phyloP scores from a whole-genome alignment of 371 early-diverging fungal genomes.

The Haplosporangium sp. region DNA sequence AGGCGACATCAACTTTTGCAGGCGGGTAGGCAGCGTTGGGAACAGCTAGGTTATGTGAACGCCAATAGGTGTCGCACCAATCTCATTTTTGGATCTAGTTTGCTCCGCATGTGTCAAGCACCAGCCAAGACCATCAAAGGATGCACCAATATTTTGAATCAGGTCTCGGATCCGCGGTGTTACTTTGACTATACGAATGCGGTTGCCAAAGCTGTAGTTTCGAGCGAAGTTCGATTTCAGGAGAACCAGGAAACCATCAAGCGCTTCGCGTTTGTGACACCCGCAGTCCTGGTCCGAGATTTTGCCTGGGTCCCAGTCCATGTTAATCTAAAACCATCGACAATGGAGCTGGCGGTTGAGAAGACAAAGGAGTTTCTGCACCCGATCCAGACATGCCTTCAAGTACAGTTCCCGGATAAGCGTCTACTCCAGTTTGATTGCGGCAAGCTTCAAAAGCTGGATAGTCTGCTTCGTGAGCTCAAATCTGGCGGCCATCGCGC shows the following conservation, averaged over 20 bases:
- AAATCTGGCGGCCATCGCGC: conserved; percentile 86
- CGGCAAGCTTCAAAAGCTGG: conserved; percentile 89
- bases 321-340: conserved; percentile 13
- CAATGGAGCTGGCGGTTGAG: conserved; percentile 9
- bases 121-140: conserved; percentile 20
- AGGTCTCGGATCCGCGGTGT: conserved; percentile 30
- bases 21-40: conserved; percentile 30
- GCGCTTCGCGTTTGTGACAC: conserved; percentile 79
- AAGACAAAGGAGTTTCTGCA: conserved; percentile 62
- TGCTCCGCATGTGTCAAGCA: conserved; percentile 22
- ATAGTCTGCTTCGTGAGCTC: conserved; percentile 79
- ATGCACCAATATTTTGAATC: conserved; percentile 25
- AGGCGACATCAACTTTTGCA: conserved; percentile 30
- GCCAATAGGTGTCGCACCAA: conserved; percentile 30
- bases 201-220: conserved; percentile 54
- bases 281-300: conserved; percentile 62
- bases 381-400: conserved; percentile 67
- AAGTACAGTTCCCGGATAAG: conserved; percentile 88
- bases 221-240: conserved; percentile 62
- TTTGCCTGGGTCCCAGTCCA: conserved; percentile 32
- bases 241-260: conserved; percentile 61
- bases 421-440: conserved; percentile 89
- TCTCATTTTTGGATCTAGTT: conserved; percentile 31
- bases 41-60: conserved; percentile 47
- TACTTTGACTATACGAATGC: conserved; percentile 42